phyloP scores from a whole-genome alignment of 768 basidiomycete genomes.

The Nidularia sp. region DNA sequence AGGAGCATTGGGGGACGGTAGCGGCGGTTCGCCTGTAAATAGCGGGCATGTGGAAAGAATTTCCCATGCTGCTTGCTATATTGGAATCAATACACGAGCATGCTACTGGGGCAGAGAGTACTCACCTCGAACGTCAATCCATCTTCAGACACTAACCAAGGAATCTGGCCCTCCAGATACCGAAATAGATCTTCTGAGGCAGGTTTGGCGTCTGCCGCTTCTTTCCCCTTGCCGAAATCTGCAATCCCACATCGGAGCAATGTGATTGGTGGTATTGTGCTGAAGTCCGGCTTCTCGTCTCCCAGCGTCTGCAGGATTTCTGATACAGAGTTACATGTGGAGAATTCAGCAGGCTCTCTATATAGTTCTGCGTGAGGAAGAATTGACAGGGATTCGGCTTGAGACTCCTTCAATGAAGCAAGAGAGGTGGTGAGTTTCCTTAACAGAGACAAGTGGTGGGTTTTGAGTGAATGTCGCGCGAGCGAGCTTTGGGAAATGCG shows the following conservation, averaged over 20 bases:
- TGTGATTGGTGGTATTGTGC: constrained; percentile 43
- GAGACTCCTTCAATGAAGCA: constrained; percentile 48
- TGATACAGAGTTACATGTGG: constrained; percentile 40
- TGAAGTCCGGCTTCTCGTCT: constrained; percentile 20
- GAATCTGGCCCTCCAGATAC: constrained; percentile 51
- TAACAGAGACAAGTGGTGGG: constrained; percentile 58
- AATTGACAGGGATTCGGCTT: constrained; percentile 48
- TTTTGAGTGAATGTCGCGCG: constrained; percentile 57
- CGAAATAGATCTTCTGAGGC: constrained; percentile 59
- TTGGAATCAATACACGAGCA: too few relatives aligned
- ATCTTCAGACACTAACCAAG: constrained; percentile 52
- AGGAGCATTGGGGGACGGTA: constrained; percentile 11
- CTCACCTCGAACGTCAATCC: constrained; percentile 53
- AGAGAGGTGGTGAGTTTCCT: constrained; percentile 52
- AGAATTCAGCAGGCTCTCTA: constrained; percentile 42
- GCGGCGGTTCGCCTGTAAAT: constrained; percentile 35
- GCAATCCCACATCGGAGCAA: constrained; percentile 61
- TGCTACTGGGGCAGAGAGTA: background rate
- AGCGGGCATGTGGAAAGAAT: constrained; percentile 48
- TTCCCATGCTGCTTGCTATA: constrained; percentile 54
- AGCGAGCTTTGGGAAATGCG: constrained; percentile 52
- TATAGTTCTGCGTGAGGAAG: constrained; percentile 52
- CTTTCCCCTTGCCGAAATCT: constrained; percentile 37
- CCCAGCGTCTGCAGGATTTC: constrained; percentile 28
- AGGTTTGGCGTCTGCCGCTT: constrained; percentile 29